These are phyloP conservation scores for Diaporthe velutina DNA, from an alignment of 2,329 filamentous ascomycete genomes.

Conservation along the genomic window DNA sequence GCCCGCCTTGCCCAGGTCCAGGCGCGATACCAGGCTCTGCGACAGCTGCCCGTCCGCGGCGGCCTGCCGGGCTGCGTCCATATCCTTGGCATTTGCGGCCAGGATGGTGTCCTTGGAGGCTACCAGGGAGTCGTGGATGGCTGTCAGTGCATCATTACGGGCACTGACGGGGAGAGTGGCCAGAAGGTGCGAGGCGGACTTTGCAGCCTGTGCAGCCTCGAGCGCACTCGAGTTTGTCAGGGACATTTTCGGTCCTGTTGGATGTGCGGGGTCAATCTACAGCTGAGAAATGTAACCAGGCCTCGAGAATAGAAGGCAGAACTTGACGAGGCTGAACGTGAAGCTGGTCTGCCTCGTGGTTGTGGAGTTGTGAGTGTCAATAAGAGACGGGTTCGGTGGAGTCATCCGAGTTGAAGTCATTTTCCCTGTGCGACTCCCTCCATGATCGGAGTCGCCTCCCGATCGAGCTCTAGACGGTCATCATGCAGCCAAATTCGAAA, in stretches of 20 bases:
- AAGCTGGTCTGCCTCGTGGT: slow-evolving; percentile 10
- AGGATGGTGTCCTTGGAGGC: slow-evolving; percentile 81
- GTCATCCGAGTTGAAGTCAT: slow-evolving; percentile 16
- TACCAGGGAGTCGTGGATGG: slow-evolving; percentile 83
- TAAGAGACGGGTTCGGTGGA: not conserved
- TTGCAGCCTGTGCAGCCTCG: slow-evolving; percentile 83
- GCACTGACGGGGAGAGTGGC: slow-evolving; percentile 81
- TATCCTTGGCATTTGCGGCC: slow-evolving; percentile 86
- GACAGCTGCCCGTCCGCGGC: slow-evolving; percentile 82
- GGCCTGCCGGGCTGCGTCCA: slow-evolving; percentile 79
- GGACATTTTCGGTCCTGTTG: slow-evolving; percentile 72
- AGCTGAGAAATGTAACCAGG: not conserved
- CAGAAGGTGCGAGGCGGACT: slow-evolving; percentile 84
- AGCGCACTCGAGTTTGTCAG: slow-evolving; percentile 86
- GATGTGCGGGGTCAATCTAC: not conserved
- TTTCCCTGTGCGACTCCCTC: slow-evolving; percentile 24
- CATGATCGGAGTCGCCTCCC: slow-evolving; percentile 30
- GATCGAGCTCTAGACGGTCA: slow-evolving; percentile 11
- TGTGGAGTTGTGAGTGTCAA: not conserved
- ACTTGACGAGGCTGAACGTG: not conserved
- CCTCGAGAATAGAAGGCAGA: not conserved
- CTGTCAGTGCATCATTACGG: slow-evolving; percentile 87
- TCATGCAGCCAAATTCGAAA: not conserved
- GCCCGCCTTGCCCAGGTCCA: slow-evolving; percentile 87
- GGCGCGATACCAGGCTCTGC: slow-evolving; percentile 85